Percentiles rank a stretch among this genome's conserved stretches.
Evolutionary conservation across 2,329 filamentous ascomycete genomes (phyloP).

Genomic region (Aspergillus spinulosporus): DNA sequence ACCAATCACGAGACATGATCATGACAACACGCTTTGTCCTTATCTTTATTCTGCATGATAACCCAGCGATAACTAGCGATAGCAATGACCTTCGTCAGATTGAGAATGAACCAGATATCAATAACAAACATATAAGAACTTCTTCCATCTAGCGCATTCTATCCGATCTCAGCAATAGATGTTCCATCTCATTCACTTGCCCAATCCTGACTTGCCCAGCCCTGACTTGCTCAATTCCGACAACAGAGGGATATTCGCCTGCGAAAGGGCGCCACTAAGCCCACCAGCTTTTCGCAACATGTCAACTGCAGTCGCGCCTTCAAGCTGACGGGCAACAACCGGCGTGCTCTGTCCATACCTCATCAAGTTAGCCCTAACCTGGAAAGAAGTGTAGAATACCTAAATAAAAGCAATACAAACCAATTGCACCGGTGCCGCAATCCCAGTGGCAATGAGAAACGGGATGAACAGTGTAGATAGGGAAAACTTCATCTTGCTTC

Average conservation of each 20-base stretch:
- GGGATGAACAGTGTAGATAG: conserved; percentile 3
- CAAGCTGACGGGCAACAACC: neutral
- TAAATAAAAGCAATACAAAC: neutral
- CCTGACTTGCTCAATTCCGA: neutral
- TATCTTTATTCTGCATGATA: conserved; percentile 10
- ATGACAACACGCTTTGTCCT: conserved; percentile 1
- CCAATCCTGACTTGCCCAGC: neutral
- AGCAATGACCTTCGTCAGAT: neutral
- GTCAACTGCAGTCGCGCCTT: neutral
- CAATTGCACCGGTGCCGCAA: conserved; percentile 9
- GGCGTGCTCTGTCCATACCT: neutral
- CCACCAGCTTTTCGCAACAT: neutral
- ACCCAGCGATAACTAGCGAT: conserved; percentile 2
- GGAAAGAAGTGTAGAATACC: neutral
- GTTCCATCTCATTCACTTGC: neutral
- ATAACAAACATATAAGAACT: neutral
- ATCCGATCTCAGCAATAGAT: neutral
- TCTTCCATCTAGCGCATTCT: neutral
- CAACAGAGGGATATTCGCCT: neutral
- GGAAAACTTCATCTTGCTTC: conserved; percentile 11
- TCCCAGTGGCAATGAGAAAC: neutral
- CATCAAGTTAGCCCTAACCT: neutral
- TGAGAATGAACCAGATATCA: conserved; percentile 8
- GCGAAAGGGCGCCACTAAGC: neutral
- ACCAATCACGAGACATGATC: conserved; percentile 12